A percentile compares a stretch with the other conserved stretches of the same genome.
phyloP scores from a whole-genome alignment of 2,329 filamentous ascomycete genomes.

The Lasiodiplodia sp. region DNA sequence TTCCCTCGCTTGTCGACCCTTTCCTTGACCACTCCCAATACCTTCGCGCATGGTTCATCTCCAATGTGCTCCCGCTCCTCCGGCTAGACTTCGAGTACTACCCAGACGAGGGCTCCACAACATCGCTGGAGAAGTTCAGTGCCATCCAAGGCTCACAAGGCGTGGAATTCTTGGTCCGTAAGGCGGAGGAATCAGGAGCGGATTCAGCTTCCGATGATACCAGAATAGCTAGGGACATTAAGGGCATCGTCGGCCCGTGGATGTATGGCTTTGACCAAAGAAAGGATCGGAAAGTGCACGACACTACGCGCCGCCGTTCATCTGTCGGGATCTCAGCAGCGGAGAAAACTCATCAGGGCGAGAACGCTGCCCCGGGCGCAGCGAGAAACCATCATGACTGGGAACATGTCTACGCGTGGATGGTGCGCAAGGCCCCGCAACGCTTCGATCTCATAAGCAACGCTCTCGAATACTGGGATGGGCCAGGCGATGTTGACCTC shows the following conservation, averaged over 20 bases:
- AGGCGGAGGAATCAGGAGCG: slow-evolving; percentile 29
- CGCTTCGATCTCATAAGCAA: slow-evolving; percentile 69
- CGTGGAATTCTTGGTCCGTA: slow-evolving; percentile 65
- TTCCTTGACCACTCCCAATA: slow-evolving; percentile 69
- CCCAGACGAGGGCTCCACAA: slow-evolving; percentile 51
- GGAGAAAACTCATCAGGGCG: slow-evolving; percentile 27
- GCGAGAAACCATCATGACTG: slow-evolving; percentile 59
- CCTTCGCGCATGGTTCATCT: slow-evolving; percentile 73
- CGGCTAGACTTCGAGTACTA: slow-evolving; percentile 76
- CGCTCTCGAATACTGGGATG: slow-evolving; percentile 75
- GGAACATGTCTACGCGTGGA: slow-evolving; percentile 74
- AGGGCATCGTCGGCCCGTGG: slow-evolving; percentile 76
- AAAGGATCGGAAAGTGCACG: slow-evolving; percentile 56
- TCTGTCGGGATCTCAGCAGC: background rate
- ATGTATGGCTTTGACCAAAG: slow-evolving; percentile 70
- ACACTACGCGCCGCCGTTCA: background rate
- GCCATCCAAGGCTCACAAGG: slow-evolving; percentile 65
- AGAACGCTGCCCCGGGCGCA: slow-evolving; percentile 32
- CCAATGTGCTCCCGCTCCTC: slow-evolving; percentile 72
- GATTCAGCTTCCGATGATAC: slow-evolving; percentile 14
- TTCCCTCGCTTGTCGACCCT: slow-evolving; percentile 71
- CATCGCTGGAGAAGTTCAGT: slow-evolving; percentile 70
- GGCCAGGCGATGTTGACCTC: slow-evolving; percentile 73
- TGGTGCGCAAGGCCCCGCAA: slow-evolving; percentile 64
- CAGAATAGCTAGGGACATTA: slow-evolving; percentile 68